Percentiles rank a stretch among this genome's conserved stretches.
Evolutionary conservation across 257 asterid species (phyloP).

Genomic region (Solanum ossicruentum): DNA sequence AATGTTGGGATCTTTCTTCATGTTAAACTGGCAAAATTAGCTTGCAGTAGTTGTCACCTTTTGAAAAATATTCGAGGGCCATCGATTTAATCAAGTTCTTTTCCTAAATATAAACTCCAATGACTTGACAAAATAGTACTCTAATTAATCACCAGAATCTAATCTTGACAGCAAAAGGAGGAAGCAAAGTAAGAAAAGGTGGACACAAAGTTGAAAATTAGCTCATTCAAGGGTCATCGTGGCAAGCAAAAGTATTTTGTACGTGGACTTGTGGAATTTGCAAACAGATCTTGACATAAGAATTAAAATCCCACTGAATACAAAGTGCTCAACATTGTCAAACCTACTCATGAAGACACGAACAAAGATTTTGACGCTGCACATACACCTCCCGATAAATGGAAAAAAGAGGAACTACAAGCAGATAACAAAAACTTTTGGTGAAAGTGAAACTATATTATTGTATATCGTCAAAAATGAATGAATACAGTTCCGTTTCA

Average conservation of each 20-base stretch:
- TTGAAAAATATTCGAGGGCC: background rate
- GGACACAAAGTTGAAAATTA: background rate
- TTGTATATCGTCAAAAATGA: conserved; percentile 31
- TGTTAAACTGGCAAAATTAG: background rate
- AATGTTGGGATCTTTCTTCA: background rate
- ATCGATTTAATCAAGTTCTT: background rate
- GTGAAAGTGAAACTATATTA: background rate
- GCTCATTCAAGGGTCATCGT: background rate
- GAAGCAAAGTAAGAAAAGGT: background rate
- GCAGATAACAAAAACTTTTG: background rate
- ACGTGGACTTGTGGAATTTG: background rate
- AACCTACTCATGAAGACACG: background rate
- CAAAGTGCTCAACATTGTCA: background rate
- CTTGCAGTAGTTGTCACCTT: background rate
- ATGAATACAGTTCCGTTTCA: conserved; percentile 19
- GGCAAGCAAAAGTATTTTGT: background rate
- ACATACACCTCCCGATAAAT: background rate
- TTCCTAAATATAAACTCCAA: background rate
- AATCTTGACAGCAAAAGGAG: background rate
- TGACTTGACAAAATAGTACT: background rate
- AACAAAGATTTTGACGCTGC: background rate
- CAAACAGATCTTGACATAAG: background rate
- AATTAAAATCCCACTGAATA: background rate
- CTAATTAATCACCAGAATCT: background rate
- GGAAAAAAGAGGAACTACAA: background rate